These are phyloP conservation scores for Aspergillus cejpii DNA, from an alignment of 2,329 filamentous ascomycete genomes.

Conservation along the genomic window DNA sequence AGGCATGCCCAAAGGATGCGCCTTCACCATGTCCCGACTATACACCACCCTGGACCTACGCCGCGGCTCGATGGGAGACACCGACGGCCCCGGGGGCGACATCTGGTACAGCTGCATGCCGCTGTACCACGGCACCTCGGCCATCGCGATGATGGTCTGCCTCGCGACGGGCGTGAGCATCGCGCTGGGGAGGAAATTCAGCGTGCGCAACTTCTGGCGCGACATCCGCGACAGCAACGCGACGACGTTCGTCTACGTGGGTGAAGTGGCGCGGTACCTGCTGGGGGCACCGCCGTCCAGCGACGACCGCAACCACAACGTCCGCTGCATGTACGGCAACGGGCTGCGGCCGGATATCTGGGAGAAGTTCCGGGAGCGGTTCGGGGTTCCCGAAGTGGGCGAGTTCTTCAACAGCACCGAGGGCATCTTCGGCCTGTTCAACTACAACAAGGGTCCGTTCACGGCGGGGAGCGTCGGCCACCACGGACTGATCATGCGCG, in stretches of 20 bases:
- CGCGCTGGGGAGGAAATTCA: constrained; percentile 50
- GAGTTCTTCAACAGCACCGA: constrained; percentile 78
- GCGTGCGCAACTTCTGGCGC: constrained; percentile 62
- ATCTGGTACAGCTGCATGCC: constrained; percentile 73
- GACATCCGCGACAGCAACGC: constrained; percentile 62
- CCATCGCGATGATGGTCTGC: constrained; percentile 52
- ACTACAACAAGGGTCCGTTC: constrained; percentile 56
- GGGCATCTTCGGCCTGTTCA: constrained; percentile 58
- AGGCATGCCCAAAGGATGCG: constrained; percentile 65
- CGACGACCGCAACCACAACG: constrained; percentile 41
- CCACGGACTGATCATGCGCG: constrained; percentile 58
- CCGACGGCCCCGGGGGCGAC: constrained; percentile 39
- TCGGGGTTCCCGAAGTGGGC: constrained; percentile 48
- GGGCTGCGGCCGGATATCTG: constrained; percentile 47
- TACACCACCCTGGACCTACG: constrained; percentile 36
- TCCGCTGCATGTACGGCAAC: constrained; percentile 45
- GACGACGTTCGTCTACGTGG: constrained; percentile 70
- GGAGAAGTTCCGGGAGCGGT: constrained; percentile 50
- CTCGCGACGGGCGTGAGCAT: constrained; percentile 47
- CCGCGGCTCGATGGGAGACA: constrained; percentile 25
- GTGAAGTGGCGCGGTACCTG: constrained; percentile 68
- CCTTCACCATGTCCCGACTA: constrained; percentile 50
- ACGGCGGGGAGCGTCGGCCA: constrained; percentile 61
- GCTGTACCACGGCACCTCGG: constrained; percentile 68
- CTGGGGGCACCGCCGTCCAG: constrained; percentile 55